Evolutionary conservation across 441 rosid species (phyloP).

Genomic region (Capsella rubella): DNA sequence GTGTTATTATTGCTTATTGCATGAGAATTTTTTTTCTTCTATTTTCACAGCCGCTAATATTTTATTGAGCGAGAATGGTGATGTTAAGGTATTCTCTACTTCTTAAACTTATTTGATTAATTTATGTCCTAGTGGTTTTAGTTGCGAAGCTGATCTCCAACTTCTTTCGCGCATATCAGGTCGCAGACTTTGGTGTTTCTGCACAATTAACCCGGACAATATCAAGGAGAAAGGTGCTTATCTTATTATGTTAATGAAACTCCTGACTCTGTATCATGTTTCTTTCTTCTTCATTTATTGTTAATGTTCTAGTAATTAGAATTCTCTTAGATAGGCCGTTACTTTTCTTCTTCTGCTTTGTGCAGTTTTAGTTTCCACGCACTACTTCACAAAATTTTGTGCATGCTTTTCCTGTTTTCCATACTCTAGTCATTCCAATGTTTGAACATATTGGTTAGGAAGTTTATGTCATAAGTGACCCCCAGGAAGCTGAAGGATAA

Average conservation of each 20-base stretch:
- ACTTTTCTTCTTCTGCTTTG: constrained; percentile 12
- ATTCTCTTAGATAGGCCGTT: background rate
- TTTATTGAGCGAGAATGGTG: constrained; percentile 92
- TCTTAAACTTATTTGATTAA: constrained; percentile 29
- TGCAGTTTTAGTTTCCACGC: constrained; percentile 13
- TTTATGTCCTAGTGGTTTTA: background rate
- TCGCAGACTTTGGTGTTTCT: constrained; percentile 99
- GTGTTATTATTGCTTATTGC: constrained; percentile 31
- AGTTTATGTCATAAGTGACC: background rate
- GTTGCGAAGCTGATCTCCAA: constrained; percentile 32
- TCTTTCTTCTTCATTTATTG: constrained; percentile 15
- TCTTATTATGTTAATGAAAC: constrained; percentile 26
- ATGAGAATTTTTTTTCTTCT: constrained; percentile 42
- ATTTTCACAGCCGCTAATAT: constrained; percentile 93
- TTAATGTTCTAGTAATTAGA: background rate
- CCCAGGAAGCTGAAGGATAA: constrained; percentile 24
- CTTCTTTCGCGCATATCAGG: constrained; percentile 60
- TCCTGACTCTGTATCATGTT: constrained; percentile 18
- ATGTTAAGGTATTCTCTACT: constrained; percentile 83
- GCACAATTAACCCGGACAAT: constrained; percentile 98
- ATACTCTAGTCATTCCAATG: constrained; percentile 20
- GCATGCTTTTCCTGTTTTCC: constrained; percentile 1
- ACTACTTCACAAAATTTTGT: constrained; percentile 9
- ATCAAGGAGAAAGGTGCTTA: constrained; percentile 94
- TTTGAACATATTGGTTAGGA: background rate